Base-by-base conservation (phyloP, 2,329 filamentous ascomycete species). In the Cryphonectria parasitica region DNA sequence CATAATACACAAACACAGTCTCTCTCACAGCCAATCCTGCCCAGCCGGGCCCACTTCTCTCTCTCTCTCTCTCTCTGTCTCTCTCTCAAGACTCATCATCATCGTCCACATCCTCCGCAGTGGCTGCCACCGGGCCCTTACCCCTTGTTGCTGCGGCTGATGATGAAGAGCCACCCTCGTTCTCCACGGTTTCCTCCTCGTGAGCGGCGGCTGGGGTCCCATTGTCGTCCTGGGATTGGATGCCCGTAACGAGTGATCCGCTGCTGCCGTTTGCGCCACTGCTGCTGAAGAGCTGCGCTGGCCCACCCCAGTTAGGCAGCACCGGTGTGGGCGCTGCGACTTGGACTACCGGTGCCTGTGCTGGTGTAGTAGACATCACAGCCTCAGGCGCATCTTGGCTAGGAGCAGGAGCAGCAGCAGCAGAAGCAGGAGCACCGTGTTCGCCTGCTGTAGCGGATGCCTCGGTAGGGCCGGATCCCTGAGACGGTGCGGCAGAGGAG, bases 301-400 rank as follows among this genome's bases (percentile, higher is more conserved):
- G 78, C 19, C 84, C 83, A 63, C 84, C 84, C 86, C 86, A 88
- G 69, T 82, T 84, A 6, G 86, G 85, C 70, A 82, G 76, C 31
- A 84, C 76, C 22, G 85, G 84, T 31, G 82, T 85, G 2, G 85
- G 85, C 5, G 85, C 82, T 19, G 85, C 82, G 22, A 87, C 83
- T 28, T 72, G 45, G 15, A 76, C 74, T 49, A 25, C 6, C 80
- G 77, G 15, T 77, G 67, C 45, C 78, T 77, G 64, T 39, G 67
- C 45, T 78, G 77, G 64, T 39, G 61, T 25, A 69, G 72, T 62
- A 71, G 71, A 56, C 61, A 52, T 56, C 45, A 63, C 56, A 49
- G 66, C 10, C 56, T 49, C 41, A 6, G 28, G 28, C 11, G 58
- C 39, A 4, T 25, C 28, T 17, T 61, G 56, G 22, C 22, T 25